Percentiles rank a stretch among this genome's conserved stretches.
Conservation (phyloP, 129 eudicot genomes). For the Artemisia argyi region DNA sequence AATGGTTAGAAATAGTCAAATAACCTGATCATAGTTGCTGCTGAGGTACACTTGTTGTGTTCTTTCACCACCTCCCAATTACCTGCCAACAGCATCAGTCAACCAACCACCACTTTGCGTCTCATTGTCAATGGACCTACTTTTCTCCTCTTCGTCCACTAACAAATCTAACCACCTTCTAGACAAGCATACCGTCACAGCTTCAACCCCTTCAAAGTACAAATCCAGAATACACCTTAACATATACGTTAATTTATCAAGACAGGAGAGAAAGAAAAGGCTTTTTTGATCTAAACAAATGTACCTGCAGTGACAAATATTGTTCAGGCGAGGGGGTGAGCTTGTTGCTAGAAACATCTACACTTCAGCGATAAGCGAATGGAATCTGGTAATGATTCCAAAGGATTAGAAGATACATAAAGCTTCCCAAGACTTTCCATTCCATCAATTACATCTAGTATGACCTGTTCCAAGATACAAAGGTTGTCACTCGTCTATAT, state of each 20-base stretch:
- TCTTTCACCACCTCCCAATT: conserved; percentile 47
- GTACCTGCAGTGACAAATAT: conserved; percentile 96
- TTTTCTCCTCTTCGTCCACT: conserved; percentile 62
- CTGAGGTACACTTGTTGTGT: conserved; percentile 45
- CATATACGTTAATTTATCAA: conserved; percentile 2
- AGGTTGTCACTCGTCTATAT: background rate
- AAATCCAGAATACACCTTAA: background rate
- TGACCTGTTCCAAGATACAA: conserved; percentile 44
- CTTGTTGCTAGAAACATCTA: conserved; percentile 89
- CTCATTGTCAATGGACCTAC: conserved; percentile 29
- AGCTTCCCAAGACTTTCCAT: conserved; percentile 86
- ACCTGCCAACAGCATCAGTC: conserved; percentile 42
- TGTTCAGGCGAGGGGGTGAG: conserved; percentile 73
- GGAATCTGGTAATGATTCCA: conserved; percentile 85
- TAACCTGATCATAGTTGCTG: conserved; percentile 56
- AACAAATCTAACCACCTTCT: conserved; percentile 62
- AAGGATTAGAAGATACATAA: conserved; percentile 59
- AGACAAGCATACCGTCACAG: conserved; percentile 71
- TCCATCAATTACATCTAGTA: conserved; percentile 93
- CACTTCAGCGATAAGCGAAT: conserved; percentile 79
- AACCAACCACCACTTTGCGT: conserved; percentile 47
- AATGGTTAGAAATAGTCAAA: background rate
- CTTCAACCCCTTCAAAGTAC: conserved; percentile 53
- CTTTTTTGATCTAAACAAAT: conserved; percentile 1
- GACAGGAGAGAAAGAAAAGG: background rate